These are phyloP conservation scores for Gastrolobium bilobum DNA, from an alignment of 306 rosid species.

Conservation along the genomic window DNA sequence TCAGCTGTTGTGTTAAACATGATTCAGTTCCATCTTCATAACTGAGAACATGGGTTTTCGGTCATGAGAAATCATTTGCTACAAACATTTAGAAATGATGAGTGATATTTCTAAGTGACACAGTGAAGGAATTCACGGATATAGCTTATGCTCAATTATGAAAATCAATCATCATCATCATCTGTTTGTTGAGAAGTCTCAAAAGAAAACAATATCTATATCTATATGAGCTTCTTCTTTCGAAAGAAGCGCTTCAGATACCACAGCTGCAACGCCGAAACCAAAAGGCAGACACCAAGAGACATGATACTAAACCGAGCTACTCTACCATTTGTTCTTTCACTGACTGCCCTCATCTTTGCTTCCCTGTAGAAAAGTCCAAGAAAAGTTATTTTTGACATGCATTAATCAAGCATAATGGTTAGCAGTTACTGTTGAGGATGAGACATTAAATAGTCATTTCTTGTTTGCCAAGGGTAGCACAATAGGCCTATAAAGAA, in stretches of 20 bases:
- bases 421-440: not conserved
- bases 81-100: not conserved
- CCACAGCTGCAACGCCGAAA: slow-evolving; percentile 56
- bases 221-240: slow-evolving; percentile 77
- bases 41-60: not conserved
- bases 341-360: slow-evolving; percentile 62
- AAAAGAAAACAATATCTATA: slow-evolving; percentile 21
- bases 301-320: slow-evolving; percentile 66
- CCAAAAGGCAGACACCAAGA: slow-evolving; percentile 57
- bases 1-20: not conserved
- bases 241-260: slow-evolving; percentile 52
- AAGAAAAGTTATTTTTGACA: slow-evolving; percentile 20
- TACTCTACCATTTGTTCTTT: slow-evolving; percentile 59
- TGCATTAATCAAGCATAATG: slow-evolving; percentile 10
- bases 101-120: not conserved
- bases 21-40: not conserved
- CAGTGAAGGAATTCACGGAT: not conserved
- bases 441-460: not conserved
- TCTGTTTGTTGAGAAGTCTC: slow-evolving; percentile 21
- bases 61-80: not conserved
- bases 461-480: slow-evolving; percentile 4
- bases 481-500: not conserved
- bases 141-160: slow-evolving; percentile 12
- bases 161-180: not conserved
- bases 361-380: slow-evolving; percentile 58